Percentiles rank a stretch among this genome's conserved stretches.
These are phyloP conservation scores for Phytophthora pistaciae DNA, from an alignment of 352 stramenopile species.

Conservation along the genomic window DNA sequence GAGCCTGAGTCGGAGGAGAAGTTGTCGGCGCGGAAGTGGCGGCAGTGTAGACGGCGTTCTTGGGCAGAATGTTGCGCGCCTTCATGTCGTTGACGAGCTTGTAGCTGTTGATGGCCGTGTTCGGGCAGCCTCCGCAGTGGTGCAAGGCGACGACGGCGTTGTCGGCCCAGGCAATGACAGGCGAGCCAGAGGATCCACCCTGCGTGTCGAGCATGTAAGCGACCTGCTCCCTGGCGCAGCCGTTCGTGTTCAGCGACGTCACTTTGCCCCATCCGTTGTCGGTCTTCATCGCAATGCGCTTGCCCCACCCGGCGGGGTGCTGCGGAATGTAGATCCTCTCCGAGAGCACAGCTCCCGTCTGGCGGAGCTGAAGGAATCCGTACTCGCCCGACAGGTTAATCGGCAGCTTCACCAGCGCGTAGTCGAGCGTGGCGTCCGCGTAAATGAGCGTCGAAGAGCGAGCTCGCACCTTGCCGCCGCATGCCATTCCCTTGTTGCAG, in stretches of 20 bases:
- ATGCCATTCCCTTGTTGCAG: constrained; percentile 55
- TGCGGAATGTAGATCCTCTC: constrained; percentile 78
- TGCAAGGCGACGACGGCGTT: constrained; percentile 80
- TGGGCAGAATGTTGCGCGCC: constrained; percentile 47
- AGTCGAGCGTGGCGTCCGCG: constrained; percentile 54
- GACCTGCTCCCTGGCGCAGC: constrained; percentile 65
- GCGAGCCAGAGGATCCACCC: constrained; percentile 77
- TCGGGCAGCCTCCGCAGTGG: constrained; percentile 85
- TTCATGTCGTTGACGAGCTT: constrained; percentile 69
- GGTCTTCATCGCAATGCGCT: constrained; percentile 72
- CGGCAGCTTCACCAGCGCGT: constrained; percentile 72
- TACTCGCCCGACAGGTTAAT: constrained; percentile 57
- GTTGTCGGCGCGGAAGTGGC: constrained; percentile 26
- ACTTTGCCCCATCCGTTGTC: constrained; percentile 52
- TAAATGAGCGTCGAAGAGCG: constrained; percentile 49
- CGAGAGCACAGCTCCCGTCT: constrained; percentile 45
- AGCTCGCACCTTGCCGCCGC: constrained; percentile 45
- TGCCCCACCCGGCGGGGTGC: constrained; percentile 73
- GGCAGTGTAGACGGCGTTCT: constrained; percentile 42
- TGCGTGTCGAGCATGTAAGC: constrained; percentile 79
- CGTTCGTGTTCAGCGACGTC: constrained; percentile 49
- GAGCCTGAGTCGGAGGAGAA: constrained; percentile 19
- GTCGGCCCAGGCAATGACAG: constrained; percentile 63
- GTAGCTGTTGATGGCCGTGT: constrained; percentile 77
- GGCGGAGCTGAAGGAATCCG: constrained; percentile 65